Conservation (phyloP, 192 early-diverging fungal species). For the Jimgerdemannia flammicorona region DNA sequence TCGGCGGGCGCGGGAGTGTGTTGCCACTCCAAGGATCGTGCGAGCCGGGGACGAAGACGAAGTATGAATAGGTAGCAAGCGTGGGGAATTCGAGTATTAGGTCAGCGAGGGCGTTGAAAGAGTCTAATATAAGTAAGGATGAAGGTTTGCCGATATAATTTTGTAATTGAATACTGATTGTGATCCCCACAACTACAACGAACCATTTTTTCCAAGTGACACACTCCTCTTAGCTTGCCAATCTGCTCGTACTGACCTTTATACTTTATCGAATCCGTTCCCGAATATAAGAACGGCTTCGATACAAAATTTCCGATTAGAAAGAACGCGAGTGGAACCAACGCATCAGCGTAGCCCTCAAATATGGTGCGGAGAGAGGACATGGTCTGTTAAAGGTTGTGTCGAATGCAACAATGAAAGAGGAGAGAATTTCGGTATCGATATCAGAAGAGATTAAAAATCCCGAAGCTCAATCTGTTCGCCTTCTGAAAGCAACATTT, state of each 20-base stretch:
- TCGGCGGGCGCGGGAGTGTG: slow-evolving; percentile 67
- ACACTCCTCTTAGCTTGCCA: not conserved
- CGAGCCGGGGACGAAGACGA: slow-evolving; percentile 88
- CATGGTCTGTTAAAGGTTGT: too few species aligned
- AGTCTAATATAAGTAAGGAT: slow-evolving; percentile 5
- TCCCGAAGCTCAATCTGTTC: not conserved
- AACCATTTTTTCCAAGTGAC: not conserved
- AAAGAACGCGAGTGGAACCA: slow-evolving; percentile 78
- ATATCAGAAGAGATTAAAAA: not conserved
- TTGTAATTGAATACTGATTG: too few species aligned
- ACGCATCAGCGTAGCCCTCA: slow-evolving; percentile 62
- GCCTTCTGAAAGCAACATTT: too few species aligned
- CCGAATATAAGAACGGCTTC: slow-evolving; percentile 60
- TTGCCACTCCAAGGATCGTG: slow-evolving; percentile 78
- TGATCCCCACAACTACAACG: too few species aligned
- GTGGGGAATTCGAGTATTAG: slow-evolving; percentile 62
- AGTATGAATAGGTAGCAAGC: slow-evolving; percentile 56
- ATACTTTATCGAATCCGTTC: slow-evolving; percentile 60
- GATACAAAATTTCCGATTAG: slow-evolving; percentile 87
- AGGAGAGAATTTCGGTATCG: not conserved
- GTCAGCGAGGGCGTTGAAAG: slow-evolving; percentile 53
- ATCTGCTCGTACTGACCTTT: slow-evolving; percentile 27
- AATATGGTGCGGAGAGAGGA: slow-evolving; percentile 62
- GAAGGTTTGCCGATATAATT: too few species aligned
- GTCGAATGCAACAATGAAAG: too few species aligned